Base-by-base conservation (phyloP, 2,329 filamentous ascomycete genomes). In the Alternaria burnsii region DNA sequence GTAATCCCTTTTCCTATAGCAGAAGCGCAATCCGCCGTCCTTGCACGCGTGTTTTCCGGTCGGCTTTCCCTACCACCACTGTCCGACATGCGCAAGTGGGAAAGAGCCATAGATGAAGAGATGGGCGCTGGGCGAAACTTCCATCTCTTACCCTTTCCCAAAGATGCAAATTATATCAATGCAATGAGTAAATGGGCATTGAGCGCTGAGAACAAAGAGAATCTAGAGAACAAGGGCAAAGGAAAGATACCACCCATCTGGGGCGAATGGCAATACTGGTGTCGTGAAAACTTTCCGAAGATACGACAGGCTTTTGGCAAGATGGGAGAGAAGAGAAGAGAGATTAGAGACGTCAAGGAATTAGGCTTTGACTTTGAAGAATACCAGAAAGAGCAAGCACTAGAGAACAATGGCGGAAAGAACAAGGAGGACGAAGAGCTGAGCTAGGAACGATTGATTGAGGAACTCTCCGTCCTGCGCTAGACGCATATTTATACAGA, bases 1-100 rank as follows among this genome's bases (percentile, higher is more conserved):
- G 87, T 95, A n/a, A 90, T 96, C n/a, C 94, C 94, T 0, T 97
- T 97, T 75, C 90, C 92, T 0, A 71, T 95, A 1, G 85, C 89
- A 0, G 93, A 97, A 79, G 88, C 87, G 6, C 94, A 97, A 78
- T 88, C 88, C 1, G 90, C 93, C 0, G 86, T 92, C 0, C 83
- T 96, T 46, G 88, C 93, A 2, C 87, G 92, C 1, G 85, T 94
- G 0, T 97, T 92, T 86, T 87, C 92, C 1, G 90, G 91, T 34
- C 81, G 87, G 1, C 81, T 97, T 1, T 64, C 79, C 0, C 81
- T 97, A 9, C 93, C 93, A 0, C 72, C 86, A 0, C 76, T 75
- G 1, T 73, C 81, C 0, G 87, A 88, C 52, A 96, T 97, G 90
- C 77, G 83, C 56, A 71, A 71, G 2, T 96, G 92, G 92, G 91